phyloP scores from a whole-genome alignment of 192 early-diverging fungal species.

The Dissophora globulifera region DNA sequence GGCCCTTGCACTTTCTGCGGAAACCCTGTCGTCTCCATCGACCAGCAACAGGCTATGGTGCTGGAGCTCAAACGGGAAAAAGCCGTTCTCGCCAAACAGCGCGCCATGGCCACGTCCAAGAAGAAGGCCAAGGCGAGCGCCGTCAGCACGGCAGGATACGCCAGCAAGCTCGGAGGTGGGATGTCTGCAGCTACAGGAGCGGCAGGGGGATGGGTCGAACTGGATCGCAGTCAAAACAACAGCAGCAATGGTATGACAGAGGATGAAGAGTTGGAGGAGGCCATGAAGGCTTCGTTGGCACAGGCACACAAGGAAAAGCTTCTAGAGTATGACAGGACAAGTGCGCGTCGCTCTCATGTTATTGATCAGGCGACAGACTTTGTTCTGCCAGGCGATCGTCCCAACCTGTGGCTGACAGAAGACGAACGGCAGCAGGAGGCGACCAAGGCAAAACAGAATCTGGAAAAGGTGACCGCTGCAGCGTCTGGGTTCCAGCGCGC shows the following conservation, averaged over 20 bases:
- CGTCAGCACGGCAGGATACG: slow-evolving; percentile 51
- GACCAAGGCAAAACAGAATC: slow-evolving; percentile 59
- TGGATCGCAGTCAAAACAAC: neutral
- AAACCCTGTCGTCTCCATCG: slow-evolving; percentile 59
- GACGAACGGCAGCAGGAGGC: slow-evolving; percentile 56
- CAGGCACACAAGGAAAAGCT: slow-evolving; percentile 62
- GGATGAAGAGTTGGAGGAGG: slow-evolving; percentile 56
- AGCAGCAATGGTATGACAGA: slow-evolving; percentile 43
- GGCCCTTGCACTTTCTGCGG: slow-evolving; percentile 70
- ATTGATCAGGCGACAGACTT: slow-evolving; percentile 66
- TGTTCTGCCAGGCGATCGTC: slow-evolving; percentile 62
- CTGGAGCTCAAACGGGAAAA: slow-evolving; percentile 61
- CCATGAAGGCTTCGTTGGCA: slow-evolving; percentile 49
- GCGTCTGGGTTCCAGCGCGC: slow-evolving; percentile 50
- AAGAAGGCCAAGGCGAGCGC: slow-evolving; percentile 40
- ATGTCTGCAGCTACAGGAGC: slow-evolving; percentile 33
- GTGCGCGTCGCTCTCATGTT: slow-evolving; percentile 54
- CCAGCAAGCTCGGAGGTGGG: slow-evolving; percentile 58
- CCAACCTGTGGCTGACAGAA: slow-evolving; percentile 60
- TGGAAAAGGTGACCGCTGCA: slow-evolving; percentile 47
- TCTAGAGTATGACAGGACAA: slow-evolving; percentile 61
- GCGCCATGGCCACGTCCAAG: slow-evolving; percentile 22
- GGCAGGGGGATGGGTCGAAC: slow-evolving; percentile 26
- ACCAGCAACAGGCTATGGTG: slow-evolving; percentile 62
- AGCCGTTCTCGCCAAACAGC: slow-evolving; percentile 48